Percentiles rank a stretch among this genome's conserved stretches.
These are phyloP conservation scores for Thelonectria blattea DNA, from an alignment of 2,329 filamentous ascomycete genomes.

Conservation along the genomic window DNA sequence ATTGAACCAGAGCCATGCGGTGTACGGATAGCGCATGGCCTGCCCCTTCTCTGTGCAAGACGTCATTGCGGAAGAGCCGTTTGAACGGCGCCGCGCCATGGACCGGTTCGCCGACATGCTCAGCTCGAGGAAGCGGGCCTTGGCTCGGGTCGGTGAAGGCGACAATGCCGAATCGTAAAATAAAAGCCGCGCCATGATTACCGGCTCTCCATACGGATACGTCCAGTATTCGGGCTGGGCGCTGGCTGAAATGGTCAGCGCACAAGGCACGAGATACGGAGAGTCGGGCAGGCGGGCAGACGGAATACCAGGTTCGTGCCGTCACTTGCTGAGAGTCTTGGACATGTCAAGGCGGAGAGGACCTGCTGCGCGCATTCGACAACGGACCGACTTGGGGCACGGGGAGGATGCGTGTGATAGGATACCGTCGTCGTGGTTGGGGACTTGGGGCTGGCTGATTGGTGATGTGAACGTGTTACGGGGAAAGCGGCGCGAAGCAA, in stretches of 20 bases:
- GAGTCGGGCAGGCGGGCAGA: neutral
- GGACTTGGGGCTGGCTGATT: constrained; percentile 31
- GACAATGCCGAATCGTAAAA: constrained; percentile 5
- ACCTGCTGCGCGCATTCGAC: constrained; percentile 10
- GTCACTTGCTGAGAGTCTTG: neutral
- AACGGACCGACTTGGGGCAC: constrained; percentile 40
- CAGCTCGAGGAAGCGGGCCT: constrained; percentile 13
- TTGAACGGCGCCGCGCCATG: constrained; percentile 11
- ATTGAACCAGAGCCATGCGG: constrained; percentile 4
- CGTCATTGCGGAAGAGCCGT: constrained; percentile 14
- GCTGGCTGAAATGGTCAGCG: neutral
- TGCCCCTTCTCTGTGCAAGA: neutral
- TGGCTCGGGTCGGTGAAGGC: constrained; percentile 15
- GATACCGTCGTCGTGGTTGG: constrained; percentile 39
- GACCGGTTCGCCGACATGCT: constrained; percentile 9
- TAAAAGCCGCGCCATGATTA: constrained; percentile 8
- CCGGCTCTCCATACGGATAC: constrained; percentile 5
- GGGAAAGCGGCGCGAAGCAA: constrained; percentile 36
- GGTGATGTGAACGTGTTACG: constrained; percentile 30
- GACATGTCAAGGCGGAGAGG: constrained; percentile 1
- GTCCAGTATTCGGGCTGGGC: constrained; percentile 6
- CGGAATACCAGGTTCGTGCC: constrained; percentile 6
- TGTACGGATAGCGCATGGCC: constrained; percentile 13
- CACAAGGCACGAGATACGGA: constrained; percentile 1
- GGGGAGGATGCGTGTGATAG: constrained; percentile 36